Conservation (phyloP, 257 asterid genomes). For the Forsythia viridissima region DNA sequence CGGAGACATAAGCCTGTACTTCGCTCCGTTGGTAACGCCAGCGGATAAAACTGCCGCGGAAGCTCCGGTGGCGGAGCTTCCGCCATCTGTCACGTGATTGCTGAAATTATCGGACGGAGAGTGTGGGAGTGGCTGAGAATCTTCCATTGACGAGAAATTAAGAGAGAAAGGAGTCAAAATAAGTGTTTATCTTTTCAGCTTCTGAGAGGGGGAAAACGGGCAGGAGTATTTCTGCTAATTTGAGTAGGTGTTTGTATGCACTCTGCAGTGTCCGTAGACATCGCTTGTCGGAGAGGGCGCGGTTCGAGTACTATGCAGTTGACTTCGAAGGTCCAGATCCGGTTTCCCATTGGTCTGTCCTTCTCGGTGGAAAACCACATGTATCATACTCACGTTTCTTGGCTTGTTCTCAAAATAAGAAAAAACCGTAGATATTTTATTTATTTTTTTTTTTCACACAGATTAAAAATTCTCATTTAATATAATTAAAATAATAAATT, state of each 20-base stretch:
- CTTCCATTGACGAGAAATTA: conserved; percentile 43
- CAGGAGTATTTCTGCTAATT: neutral
- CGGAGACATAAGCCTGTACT: conserved; percentile 88
- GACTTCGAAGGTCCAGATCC: conserved; percentile 32
- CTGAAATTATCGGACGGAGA: conserved; percentile 28
- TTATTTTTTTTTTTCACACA: too few species aligned
- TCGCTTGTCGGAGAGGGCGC: conserved; percentile 6
- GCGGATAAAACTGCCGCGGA: neutral
- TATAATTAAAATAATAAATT: too few species aligned
- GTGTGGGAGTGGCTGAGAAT: conserved; percentile 31
- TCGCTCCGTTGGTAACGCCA: conserved; percentile 51
- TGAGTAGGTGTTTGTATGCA: too few species aligned
- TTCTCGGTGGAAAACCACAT: too few species aligned
- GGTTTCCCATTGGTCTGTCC: conserved; percentile 19
- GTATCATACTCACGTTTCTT: too few species aligned
- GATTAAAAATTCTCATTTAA: too few species aligned
- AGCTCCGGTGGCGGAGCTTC: neutral
- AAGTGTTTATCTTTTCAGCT: conserved; percentile 17
- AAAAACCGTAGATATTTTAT: too few species aligned
- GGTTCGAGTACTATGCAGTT: conserved; percentile 23
- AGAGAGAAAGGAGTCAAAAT: conserved; percentile 19
- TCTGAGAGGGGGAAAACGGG: neutral
- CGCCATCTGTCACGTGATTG: conserved; percentile 31
- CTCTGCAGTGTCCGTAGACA: neutral
- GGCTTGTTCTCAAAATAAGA: too few species aligned